These are phyloP conservation scores for Cladosporium sp. DNA, from an alignment of 2,329 filamentous ascomycete species.

Conservation along the genomic window DNA sequence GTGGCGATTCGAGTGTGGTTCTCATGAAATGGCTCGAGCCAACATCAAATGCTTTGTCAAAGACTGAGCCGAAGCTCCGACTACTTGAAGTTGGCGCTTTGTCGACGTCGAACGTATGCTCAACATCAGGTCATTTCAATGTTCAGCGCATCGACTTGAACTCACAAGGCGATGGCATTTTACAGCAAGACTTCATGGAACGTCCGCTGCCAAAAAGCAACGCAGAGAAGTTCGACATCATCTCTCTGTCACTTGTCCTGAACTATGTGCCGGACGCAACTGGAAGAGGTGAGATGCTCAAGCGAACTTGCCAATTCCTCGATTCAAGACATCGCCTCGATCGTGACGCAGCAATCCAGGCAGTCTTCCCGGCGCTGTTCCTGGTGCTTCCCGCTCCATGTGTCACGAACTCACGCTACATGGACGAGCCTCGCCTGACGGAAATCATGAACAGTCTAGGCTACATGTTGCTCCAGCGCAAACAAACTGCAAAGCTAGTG, in stretches of 20 bases:
- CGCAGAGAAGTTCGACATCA: conserved; percentile 69
- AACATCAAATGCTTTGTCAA: conserved; percentile 2
- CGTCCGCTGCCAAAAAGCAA: conserved; percentile 61
- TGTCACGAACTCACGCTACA: conserved; percentile 83
- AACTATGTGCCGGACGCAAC: conserved; percentile 84
- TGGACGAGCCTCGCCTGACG: conserved; percentile 65
- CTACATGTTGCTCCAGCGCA: conserved; percentile 62
- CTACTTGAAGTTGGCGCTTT: conserved; percentile 89
- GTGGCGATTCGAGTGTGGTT: conserved; percentile 60
- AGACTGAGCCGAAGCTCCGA: conserved; percentile 38
- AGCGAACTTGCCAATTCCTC: conserved; percentile 68
- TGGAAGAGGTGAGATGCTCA: conserved; percentile 79
- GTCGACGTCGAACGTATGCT: conserved; percentile 80
- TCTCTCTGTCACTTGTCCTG: conserved; percentile 86
- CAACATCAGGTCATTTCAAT: conserved; percentile 64
- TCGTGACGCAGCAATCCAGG: conserved; percentile 19
- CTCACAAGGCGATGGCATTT: conserved; percentile 75
- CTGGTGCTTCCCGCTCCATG: conserved; percentile 86
- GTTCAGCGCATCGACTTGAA: conserved; percentile 85
- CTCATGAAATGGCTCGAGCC: conserved; percentile 54
- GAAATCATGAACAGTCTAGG: conserved; percentile 75
- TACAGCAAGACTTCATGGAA: conserved; percentile 91
- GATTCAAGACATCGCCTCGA: conserved; percentile 25
- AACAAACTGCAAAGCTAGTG: conserved; percentile 75
- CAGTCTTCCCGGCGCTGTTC: conserved; percentile 67